Conservation (phyloP, 1,139 yeast genomes). For the Taphrina pruni region DNA sequence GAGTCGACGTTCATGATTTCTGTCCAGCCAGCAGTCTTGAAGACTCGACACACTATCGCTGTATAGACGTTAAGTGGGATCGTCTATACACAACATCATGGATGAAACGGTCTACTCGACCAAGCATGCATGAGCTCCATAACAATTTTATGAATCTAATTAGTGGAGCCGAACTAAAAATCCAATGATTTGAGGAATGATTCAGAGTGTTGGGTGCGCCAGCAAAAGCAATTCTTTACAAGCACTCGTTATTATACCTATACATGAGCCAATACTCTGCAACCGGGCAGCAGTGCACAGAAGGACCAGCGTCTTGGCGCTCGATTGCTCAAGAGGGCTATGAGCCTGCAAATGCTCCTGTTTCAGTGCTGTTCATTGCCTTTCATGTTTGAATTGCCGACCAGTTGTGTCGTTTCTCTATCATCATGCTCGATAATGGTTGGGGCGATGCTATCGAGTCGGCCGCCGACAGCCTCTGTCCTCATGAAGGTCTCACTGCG, state of each 20-base stretch:
- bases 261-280: neutral
- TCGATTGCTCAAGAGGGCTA: too few relatives aligned
- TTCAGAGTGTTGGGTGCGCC: neutral
- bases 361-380: neutral
- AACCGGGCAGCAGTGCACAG: too few relatives aligned
- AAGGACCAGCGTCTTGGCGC: too few relatives aligned
- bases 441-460: neutral
- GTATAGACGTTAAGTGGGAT: too few relatives aligned
- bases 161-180: too few relatives aligned
- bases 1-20: slow-evolving; percentile 41
- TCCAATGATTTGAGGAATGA: neutral
- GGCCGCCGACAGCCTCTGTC: neutral
- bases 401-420: slow-evolving; percentile 2
- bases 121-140: too few relatives aligned
- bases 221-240: neutral
- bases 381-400: neutral
- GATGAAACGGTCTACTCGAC: too few relatives aligned
- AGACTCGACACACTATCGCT: too few relatives aligned
- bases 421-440: neutral
- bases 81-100: too few relatives aligned
- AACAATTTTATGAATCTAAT: too few relatives aligned
- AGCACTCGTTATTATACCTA: slow-evolving; percentile 4
- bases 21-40: too few relatives aligned
- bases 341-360: too few relatives aligned
- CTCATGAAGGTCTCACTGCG: slow-evolving; percentile 21